Base-by-base conservation (phyloP, 2,329 filamentous ascomycete species). In the Hypoxylon sp. region DNA sequence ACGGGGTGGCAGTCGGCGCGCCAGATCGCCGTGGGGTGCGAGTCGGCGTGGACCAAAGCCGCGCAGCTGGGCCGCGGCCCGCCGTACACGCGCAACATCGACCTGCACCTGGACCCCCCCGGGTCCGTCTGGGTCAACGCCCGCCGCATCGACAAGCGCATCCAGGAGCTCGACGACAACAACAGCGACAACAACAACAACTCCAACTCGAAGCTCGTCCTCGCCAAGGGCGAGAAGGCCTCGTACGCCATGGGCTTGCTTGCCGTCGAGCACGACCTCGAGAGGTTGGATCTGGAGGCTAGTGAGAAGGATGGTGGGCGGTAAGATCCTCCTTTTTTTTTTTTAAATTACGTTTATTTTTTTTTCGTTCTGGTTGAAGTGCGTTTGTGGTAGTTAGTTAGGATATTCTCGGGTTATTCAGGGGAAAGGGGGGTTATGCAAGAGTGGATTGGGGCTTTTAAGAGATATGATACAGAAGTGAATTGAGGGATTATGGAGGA, bases 1-100 rank as follows among this genome's bases (percentile, higher is more conserved):
- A 96, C 91, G 0, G 94, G 94, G 0, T 97, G 91, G 89, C 88
- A 91, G 63, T 91, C 88, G 1, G 89, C 91, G 1, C 81, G 84
- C 23, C 84, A 91, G 29, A 93, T 97, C 57, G 90, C 90, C 0
- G 79, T 83, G 37, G 91, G 91, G 1, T 96, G 91, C 69, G 92
- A 97, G 70, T 87, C 85, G 2, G 81, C 85, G 0, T 99, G 94
- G 94, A 79, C 82, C 51, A 89, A 87, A 66, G 86, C 88, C 1
- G 88, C 83, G 3, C 81, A 86, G 55, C 76, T 88, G 61, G 89
- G 89, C 0, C 80, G 84, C 34, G 93, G 91, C 0, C 91, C 91
- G 3, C 84, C 84, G 1, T 97, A 96, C 67, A 70, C 74, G 40
- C 75, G 81, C 17, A 76, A 72, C 6, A 66, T 66, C 44, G 73